A percentile compares a stretch with the other conserved stretches of the same genome.
Conservation (phyloP, 2,329 filamentous ascomycete species). For the Ustilaginoidea virens region DNA sequence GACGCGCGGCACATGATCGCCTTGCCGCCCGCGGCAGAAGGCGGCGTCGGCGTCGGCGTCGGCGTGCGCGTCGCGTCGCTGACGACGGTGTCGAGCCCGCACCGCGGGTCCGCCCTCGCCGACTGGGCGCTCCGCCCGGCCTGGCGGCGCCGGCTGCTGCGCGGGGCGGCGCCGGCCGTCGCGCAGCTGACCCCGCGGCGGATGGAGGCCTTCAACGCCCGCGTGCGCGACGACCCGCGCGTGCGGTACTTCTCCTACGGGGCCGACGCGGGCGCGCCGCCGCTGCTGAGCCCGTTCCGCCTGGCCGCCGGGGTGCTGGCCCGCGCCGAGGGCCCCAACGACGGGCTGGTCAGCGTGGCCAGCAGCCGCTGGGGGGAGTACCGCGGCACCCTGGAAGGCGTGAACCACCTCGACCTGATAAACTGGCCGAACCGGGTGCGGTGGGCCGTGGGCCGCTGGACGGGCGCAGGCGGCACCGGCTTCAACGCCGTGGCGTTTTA, state of each 20-base stretch:
- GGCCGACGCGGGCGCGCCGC: conserved; percentile 30
- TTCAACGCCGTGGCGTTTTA: conserved; percentile 57
- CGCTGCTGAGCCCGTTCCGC: conserved; percentile 49
- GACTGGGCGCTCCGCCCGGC: conserved; percentile 31
- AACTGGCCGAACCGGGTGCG: conserved; percentile 50
- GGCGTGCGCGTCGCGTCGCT: conserved; percentile 31
- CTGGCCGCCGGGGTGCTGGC: conserved; percentile 34
- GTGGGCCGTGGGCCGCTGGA: conserved; percentile 35
- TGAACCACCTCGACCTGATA: conserved; percentile 50
- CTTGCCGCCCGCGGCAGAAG: conserved; percentile 25
- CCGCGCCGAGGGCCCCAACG: conserved; percentile 41
- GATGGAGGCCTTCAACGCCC: conserved; percentile 45
- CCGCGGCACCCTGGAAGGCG: conserved; percentile 44
- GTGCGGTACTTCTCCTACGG: conserved; percentile 50
- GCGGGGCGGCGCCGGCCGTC: conserved; percentile 41
- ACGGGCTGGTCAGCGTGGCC: conserved; percentile 50
- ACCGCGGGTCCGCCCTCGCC: conserved; percentile 39
- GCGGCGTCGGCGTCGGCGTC: background rate
- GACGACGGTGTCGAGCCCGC: conserved; percentile 39
- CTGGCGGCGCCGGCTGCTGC: conserved; percentile 36
- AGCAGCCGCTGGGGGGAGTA: conserved; percentile 49
- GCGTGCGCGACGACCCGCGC: conserved; percentile 32
- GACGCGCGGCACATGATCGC: conserved; percentile 50
- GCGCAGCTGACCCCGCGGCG: conserved; percentile 42
- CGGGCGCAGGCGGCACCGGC: conserved; percentile 36